A percentile compares a stretch with the other conserved stretches of the same genome.
phyloP scores from a whole-genome alignment of 441 rosid species.

The Theobroma grandiflorum region DNA sequence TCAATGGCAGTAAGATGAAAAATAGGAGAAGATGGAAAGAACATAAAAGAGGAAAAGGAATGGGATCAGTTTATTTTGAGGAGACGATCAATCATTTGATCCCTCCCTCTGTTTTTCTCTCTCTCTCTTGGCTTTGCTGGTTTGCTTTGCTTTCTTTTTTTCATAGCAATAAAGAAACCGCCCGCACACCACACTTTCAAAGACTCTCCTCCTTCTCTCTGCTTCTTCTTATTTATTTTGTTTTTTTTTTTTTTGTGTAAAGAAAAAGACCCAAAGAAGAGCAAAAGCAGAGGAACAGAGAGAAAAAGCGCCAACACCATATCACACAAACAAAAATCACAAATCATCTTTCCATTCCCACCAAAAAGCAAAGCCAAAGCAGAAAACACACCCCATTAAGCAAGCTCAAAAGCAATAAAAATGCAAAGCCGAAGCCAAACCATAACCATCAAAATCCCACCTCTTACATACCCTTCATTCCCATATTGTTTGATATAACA shows the following conservation, averaged over 20 bases:
- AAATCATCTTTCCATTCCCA: constrained; percentile 31
- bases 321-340: constrained; percentile 36
- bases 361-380: constrained; percentile 22
- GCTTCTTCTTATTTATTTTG: background rate
- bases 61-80: background rate
- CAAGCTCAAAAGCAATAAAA: constrained; percentile 30
- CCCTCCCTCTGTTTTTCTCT: background rate
- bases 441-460: constrained; percentile 9
- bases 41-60: background rate
- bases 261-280: constrained; percentile 4
- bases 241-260: too few species aligned
- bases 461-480: constrained; percentile 27
- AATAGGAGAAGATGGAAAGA: too few species aligned
- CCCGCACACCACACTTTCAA: background rate
- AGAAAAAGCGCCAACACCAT: constrained; percentile 32
- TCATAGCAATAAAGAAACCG: background rate
- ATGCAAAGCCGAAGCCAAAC: constrained; percentile 17
- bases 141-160: background rate
- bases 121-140: background rate
- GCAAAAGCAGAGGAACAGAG: constrained; percentile 36
- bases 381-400: constrained; percentile 38
- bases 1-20: too few species aligned
- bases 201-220: background rate
- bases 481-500: too few species aligned
- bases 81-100: background rate